Evolutionary conservation across 495 filamentous ascomycete species (phyloP).

Genomic region (Parachaetomium inaequale): DNA sequence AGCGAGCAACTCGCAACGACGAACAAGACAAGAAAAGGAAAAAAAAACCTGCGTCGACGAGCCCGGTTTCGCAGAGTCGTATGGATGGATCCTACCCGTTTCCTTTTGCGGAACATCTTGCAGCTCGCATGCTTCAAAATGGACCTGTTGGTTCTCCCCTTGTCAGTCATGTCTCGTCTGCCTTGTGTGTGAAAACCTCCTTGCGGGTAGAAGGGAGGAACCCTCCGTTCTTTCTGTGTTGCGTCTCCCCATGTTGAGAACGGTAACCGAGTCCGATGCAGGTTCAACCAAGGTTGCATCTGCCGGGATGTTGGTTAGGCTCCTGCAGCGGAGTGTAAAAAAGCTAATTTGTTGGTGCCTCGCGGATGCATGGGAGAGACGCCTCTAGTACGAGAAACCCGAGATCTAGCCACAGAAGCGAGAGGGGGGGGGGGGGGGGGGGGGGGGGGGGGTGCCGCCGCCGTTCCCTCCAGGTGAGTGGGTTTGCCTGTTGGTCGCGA

Average conservation of each 20-base stretch:
- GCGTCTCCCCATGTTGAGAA: background rate
- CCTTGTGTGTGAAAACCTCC: slow-evolving; percentile 15
- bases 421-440: background rate
- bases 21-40: background rate
- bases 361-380: background rate
- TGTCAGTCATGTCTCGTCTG: background rate
- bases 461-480: no score
- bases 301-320: slow-evolving; percentile 5
- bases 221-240: background rate
- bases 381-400: background rate
- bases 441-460: no score
- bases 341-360: slow-evolving; percentile 6
- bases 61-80: slow-evolving; percentile 7
- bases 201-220: background rate
- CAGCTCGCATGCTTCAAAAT: background rate
- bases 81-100: slow-evolving; percentile 5
- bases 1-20: background rate
- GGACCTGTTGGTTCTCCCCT: background rate
- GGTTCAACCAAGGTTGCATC: slow-evolving; percentile 1
- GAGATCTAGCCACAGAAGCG: background rate
- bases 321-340: slow-evolving; percentile 4
- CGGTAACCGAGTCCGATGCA: background rate
- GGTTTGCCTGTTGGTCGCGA: background rate
- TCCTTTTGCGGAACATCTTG: slow-evolving; percentile 16
- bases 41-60: slow-evolving; percentile 5